Evolutionary conservation across 148 eudicot genomes (phyloP).

Genomic region (Camellia granthamiana): DNA sequence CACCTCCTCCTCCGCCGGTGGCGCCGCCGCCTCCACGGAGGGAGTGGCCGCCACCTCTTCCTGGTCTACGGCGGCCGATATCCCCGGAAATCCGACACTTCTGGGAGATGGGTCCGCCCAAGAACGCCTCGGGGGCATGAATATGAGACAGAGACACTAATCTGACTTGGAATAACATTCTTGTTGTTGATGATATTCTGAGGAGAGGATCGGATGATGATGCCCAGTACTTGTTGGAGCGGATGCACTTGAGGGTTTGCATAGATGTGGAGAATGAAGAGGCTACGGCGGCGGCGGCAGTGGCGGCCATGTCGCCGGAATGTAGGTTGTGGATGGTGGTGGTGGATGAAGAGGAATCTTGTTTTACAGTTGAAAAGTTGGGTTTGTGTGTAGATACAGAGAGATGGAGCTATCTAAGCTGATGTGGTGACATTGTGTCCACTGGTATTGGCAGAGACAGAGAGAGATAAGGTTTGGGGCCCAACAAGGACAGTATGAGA

Average conservation of each 20-base stretch:
- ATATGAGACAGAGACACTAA: constrained; percentile 7
- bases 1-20: constrained; percentile 23
- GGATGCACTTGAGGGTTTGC: constrained; percentile 28
- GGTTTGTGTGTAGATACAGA: neutral
- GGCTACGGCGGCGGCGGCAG: constrained; percentile 35
- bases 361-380: neutral
- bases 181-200: constrained; percentile 19
- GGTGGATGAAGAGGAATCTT: neutral
- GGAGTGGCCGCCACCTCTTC: constrained; percentile 32
- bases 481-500: too few species aligned
- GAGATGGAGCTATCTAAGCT: constrained; percentile 16
- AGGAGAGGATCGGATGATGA: constrained; percentile 19
- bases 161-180: constrained; percentile 20
- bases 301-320: constrained; percentile 42
- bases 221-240: constrained; percentile 16
- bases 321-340: constrained; percentile 6
- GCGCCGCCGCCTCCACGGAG: constrained; percentile 17
- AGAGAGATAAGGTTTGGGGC: neutral
- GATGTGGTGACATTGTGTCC: constrained; percentile 47
- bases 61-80: constrained; percentile 52
- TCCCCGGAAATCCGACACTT: constrained; percentile 39
- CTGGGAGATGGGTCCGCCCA: constrained; percentile 6
- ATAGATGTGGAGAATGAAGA: constrained; percentile 45
- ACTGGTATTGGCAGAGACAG: constrained; percentile 20
- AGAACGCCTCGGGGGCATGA: constrained; percentile 21